Percentiles rank a stretch among this genome's conserved stretches.
These are phyloP conservation scores for Isoetes engelmannii DNA, from an alignment of 83 land plant genomes.

Conservation along the genomic window DNA sequence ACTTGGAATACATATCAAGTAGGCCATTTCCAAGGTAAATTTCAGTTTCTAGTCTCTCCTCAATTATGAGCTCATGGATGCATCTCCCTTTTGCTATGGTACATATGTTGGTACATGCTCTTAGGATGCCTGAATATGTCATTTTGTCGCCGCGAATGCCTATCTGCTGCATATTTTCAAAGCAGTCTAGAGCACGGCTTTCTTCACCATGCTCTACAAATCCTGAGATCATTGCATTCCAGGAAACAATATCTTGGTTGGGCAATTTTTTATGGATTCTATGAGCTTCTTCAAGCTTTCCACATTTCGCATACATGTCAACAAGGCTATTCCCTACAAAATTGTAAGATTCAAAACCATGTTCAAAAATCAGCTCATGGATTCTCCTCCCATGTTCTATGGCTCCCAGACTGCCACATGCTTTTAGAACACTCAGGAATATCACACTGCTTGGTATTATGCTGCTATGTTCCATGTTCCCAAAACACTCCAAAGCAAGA, in stretches of 20 bases:
- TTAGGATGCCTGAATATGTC: conserved; percentile 26
- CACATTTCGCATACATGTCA: conserved; percentile 41
- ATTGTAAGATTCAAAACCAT: conserved; percentile 20
- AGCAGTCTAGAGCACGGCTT: conserved; percentile 20
- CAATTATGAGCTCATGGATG: conserved; percentile 29
- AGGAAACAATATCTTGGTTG: conserved; percentile 30
- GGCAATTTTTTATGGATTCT: conserved; percentile 16
- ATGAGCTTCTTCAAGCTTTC: conserved; percentile 14
- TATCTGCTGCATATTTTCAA: conserved; percentile 20
- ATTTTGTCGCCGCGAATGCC: conserved; percentile 27
- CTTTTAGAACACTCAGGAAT: conserved; percentile 33
- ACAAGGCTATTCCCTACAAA: conserved; percentile 30
- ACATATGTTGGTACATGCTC: conserved; percentile 21
- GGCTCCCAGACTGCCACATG: conserved; percentile 18
- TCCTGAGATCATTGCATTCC: conserved; percentile 37
- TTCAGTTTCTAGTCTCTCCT: conserved; percentile 24
- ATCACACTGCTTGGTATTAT: conserved; percentile 31
- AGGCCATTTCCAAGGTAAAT: conserved; percentile 34
- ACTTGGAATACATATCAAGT: conserved; percentile 43
- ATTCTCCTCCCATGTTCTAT: conserved; percentile 25
- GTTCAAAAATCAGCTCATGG: conserved; percentile 25
- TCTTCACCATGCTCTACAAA: conserved; percentile 22
- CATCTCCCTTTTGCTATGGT: conserved; percentile 27
- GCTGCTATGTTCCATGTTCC: conserved; percentile 17
- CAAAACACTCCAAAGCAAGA: conserved; percentile 19